phyloP scores from a whole-genome alignment of 2,329 filamentous ascomycete species.

The Penicillium verrucosum region DNA sequence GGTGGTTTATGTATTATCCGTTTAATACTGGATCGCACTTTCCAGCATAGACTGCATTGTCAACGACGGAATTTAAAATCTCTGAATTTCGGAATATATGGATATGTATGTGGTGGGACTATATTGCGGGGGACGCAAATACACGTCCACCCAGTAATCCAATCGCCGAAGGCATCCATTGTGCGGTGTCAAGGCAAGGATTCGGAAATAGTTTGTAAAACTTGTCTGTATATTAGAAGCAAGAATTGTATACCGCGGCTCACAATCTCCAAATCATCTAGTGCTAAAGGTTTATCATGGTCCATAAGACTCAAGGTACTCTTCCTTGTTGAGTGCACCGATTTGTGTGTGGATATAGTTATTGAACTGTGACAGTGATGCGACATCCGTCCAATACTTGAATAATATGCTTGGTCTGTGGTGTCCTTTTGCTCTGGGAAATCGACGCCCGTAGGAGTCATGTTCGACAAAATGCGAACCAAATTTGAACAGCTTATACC shows the following conservation, averaged over 20 bases:
- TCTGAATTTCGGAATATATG: too few relatives aligned
- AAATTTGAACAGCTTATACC: neutral
- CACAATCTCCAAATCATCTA: neutral
- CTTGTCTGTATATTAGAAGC: neutral
- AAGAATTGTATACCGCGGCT: neutral
- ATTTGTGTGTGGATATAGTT: neutral
- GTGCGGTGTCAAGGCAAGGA: neutral
- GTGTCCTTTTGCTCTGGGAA: neutral
- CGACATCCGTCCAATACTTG: too few relatives aligned
- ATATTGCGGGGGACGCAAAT: too few relatives aligned
- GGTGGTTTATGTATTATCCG: neutral
- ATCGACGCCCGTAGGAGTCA: neutral
- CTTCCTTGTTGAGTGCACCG: neutral
- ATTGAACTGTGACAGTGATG: neutral
- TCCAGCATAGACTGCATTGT: neutral
- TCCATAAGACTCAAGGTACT: neutral
- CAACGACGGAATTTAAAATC: neutral
- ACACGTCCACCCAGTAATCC: neutral
- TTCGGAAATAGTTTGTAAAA: neutral
- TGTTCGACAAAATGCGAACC: neutral
- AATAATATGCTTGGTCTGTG: neutral
- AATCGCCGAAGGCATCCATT: neutral
- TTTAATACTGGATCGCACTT: neutral
- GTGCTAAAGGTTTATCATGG: neutral
- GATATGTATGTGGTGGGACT: neutral